A percentile compares a stretch with the other conserved stretches of the same genome.
Evolutionary conservation across 495 filamentous ascomycete species (phyloP).

Genomic region (Penicillium soppii): DNA sequence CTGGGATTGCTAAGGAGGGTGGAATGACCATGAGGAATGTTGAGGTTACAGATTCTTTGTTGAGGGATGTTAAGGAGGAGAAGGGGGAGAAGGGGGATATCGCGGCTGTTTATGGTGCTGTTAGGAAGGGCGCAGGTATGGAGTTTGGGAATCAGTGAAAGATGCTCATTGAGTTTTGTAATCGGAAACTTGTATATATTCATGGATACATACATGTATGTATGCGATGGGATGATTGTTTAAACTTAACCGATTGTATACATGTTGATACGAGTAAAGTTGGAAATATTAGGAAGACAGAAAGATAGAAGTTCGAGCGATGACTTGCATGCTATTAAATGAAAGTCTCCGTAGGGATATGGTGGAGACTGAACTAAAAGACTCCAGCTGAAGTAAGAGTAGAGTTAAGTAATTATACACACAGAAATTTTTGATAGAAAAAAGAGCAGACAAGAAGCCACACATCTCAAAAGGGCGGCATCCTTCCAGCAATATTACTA

Average conservation of each 20-base stretch:
- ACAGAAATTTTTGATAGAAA: constrained; percentile 9
- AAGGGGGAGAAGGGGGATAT: constrained; percentile 76
- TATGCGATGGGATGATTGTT: background rate
- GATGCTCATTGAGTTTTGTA: background rate
- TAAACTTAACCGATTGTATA: background rate
- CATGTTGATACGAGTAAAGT: too few species aligned
- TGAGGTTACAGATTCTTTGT: constrained; percentile 66
- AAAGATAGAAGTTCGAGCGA: background rate
- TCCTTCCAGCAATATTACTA: background rate
- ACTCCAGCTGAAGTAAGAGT: constrained; percentile 15
- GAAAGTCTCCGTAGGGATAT: constrained; percentile 6
- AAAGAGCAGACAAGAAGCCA: constrained; percentile 1
- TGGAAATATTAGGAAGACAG: too few species aligned
- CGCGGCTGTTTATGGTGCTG: constrained; percentile 78
- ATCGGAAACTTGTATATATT: background rate
- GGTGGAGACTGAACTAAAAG: constrained; percentile 6
- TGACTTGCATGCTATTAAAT: constrained; percentile 5
- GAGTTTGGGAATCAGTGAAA: constrained; percentile 58
- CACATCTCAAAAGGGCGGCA: background rate
- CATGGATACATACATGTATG: too few species aligned
- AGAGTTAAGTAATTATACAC: constrained; percentile 20
- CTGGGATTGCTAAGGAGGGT: constrained; percentile 58
- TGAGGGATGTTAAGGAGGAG: constrained; percentile 68
- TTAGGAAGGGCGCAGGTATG: constrained; percentile 67
- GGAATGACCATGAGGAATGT: constrained; percentile 64